A percentile compares a stretch with the other conserved stretches of the same genome.
Evolutionary conservation across 176 grass and related monocot species (phyloP).

Genomic region (Aegilops longissima): DNA sequence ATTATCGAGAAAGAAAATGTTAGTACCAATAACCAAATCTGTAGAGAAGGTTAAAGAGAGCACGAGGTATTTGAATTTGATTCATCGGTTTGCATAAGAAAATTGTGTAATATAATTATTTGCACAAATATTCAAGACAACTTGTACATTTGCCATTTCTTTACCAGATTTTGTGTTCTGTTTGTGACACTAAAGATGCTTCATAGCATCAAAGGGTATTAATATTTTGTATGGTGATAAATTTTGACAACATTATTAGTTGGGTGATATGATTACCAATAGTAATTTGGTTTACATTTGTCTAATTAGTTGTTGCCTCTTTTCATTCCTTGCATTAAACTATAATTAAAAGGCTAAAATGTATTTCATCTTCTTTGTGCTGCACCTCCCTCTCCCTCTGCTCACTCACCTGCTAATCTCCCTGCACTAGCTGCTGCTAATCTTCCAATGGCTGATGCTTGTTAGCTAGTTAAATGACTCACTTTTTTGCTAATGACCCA

Average conservation of each 20-base stretch:
- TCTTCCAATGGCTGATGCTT: too few species aligned
- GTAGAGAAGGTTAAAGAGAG: slow-evolving; percentile 27
- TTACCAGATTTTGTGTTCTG: slow-evolving; percentile 1
- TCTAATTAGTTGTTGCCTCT: slow-evolving; percentile 4
- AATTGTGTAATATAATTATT: slow-evolving; percentile 7
- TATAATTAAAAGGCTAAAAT: background rate
- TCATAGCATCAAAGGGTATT: background rate
- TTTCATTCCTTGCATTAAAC: background rate
- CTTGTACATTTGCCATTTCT: background rate
- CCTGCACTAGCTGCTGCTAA: too few species aligned
- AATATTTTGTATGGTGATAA: slow-evolving; percentile 9
- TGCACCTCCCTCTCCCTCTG: too few species aligned
- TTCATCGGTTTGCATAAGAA: slow-evolving; percentile 22
- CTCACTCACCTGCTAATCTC: too few species aligned
- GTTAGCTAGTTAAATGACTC: too few species aligned
- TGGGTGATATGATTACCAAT: background rate
- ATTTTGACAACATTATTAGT: background rate
- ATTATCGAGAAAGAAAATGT: slow-evolving; percentile 60
- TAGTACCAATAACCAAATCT: slow-evolving; percentile 57
- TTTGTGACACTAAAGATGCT: background rate
- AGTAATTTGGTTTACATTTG: background rate
- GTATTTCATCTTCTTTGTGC: background rate
- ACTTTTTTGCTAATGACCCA: too few species aligned
- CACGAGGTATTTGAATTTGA: slow-evolving; percentile 56
- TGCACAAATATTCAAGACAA: background rate